Base-by-base conservation (phyloP, 2,329 filamentous ascomycete genomes). In the Colletotrichum aenigma region DNA sequence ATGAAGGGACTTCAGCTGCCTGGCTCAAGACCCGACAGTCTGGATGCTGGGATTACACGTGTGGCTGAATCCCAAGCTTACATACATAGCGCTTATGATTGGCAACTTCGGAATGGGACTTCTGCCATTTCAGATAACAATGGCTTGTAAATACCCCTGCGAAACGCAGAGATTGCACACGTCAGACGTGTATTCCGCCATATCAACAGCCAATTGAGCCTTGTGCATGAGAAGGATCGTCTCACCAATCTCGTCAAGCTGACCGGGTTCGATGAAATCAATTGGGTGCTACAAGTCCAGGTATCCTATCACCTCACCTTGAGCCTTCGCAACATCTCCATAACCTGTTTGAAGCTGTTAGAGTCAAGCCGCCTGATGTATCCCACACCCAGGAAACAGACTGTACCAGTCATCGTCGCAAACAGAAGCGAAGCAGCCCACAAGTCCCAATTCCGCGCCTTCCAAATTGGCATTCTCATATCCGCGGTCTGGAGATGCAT, bases 401-500 rank as follows among this genome's bases (percentile, higher is more conserved):
- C 16, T 13, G 24, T 21, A 1, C 18, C 24, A 10, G 64, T 18
- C 2, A 52, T 18, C 36, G 65, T 58, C 0, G 56, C 16, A 10
- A 6, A 16, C 28, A 21, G 16, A 2, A 73, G 9, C 3, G 70
- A 73, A 1, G 61, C 56, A 16, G 56, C 30, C 65, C 36, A 73
- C 4, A 76, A 10, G 12, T 75, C 67, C 75, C 71, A 75, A 7
- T 76, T 75, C 13, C 34, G 56, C 9, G 66, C 62, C 52, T 71
- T 71, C 71, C 75, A 69, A 12, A 32, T 12, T 3, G 48, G 8
- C 85, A 88, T 88, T 18, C 86, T 80, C 76, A 81, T 81, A 74
- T 87, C 85, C 0, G 86, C 85, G 3, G 86, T 87, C 78, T 88
- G 84, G 13, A 87, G 79, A 75, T 88, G 86, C 83, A 86, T 87